Evolutionary conservation across 225 moss, liverwort and hornwort genomes (phyloP).

Genomic region (Asterella californica): DNA sequence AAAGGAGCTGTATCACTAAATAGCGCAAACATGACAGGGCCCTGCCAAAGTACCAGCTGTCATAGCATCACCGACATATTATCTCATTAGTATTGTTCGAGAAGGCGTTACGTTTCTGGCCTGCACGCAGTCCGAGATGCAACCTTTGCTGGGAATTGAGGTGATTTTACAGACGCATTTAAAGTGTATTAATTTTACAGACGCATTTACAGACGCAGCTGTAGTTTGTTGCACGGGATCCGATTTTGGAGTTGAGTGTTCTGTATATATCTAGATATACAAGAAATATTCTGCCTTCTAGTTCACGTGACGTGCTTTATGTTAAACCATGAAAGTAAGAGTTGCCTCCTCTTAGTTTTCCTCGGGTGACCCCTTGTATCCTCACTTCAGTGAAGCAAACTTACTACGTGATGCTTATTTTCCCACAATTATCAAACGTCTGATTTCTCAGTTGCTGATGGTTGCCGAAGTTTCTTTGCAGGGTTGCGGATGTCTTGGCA

Average conservation of each 20-base stretch:
- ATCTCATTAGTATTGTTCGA: constrained; percentile 79
- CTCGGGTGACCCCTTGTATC: neutral
- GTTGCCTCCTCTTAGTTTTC: neutral
- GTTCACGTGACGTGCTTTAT: neutral
- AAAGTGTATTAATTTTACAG: neutral
- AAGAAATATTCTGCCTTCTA: neutral
- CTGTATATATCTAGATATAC: neutral
- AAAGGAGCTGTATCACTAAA: neutral
- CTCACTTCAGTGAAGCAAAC: neutral
- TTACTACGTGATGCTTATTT: neutral
- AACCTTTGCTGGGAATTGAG: constrained; percentile 96
- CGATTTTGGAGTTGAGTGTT: neutral
- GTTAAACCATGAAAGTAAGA: neutral
- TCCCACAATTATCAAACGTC: constrained; percentile 36
- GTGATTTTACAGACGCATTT: constrained; percentile 34
- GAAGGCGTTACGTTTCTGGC: constrained; percentile 89
- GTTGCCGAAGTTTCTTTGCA: constrained; percentile 99
- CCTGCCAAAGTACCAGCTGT: constrained; percentile 61
- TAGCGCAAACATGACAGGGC: constrained; percentile 27
- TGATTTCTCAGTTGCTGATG: constrained; percentile 94
- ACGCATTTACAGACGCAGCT: neutral
- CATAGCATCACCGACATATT: constrained; percentile 84
- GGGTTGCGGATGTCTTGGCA: constrained; percentile 89
- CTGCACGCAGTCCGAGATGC: constrained; percentile 91
- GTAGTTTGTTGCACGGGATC: neutral